Conservation (phyloP, 23 red algal genomes). For the Gracilariopsis chorda region DNA sequence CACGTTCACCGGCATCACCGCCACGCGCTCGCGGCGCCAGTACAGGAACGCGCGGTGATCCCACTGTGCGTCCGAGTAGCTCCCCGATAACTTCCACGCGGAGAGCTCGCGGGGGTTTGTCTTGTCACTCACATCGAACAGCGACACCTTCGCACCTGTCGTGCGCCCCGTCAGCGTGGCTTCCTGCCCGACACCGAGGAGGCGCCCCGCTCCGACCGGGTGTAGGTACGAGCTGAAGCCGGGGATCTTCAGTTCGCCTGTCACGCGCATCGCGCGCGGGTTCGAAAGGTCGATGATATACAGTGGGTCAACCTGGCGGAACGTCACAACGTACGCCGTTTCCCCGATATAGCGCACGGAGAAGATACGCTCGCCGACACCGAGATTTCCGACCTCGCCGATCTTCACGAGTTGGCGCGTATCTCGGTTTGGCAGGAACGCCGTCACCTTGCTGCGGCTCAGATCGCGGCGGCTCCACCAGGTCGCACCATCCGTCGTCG, state of each 20-base stretch:
- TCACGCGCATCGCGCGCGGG: slow-evolving; percentile 29
- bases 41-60: slow-evolving; percentile 69
- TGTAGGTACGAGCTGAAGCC: slow-evolving; percentile 67
- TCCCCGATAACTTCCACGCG: slow-evolving; percentile 15
- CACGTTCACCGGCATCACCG: slow-evolving; percentile 53
- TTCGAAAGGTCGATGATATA: slow-evolving; percentile 63
- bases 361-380: slow-evolving; percentile 61
- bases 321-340: slow-evolving; percentile 64
- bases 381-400: slow-evolving; percentile 55
- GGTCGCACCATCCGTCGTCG: slow-evolving; percentile 46
- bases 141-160: slow-evolving; percentile 55
- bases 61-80: slow-evolving; percentile 42
- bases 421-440: slow-evolving; percentile 11
- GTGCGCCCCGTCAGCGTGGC: slow-evolving; percentile 44
- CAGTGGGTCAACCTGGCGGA: slow-evolving; percentile 53
- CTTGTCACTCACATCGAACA: slow-evolving; percentile 67
- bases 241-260: slow-evolving; percentile 61
- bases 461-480: slow-evolving; percentile 66
- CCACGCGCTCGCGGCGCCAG: slow-evolving; percentile 30
- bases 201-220: slow-evolving; percentile 32
- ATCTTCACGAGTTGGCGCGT: slow-evolving; percentile 16
- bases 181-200: slow-evolving; percentile 67
- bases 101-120: slow-evolving; percentile 42
- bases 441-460: slow-evolving; percentile 58
- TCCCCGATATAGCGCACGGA: slow-evolving; percentile 61